Evolutionary conservation across 768 basidiomycete species (phyloP).

Genomic region (Leucosporidium scottii): DNA sequence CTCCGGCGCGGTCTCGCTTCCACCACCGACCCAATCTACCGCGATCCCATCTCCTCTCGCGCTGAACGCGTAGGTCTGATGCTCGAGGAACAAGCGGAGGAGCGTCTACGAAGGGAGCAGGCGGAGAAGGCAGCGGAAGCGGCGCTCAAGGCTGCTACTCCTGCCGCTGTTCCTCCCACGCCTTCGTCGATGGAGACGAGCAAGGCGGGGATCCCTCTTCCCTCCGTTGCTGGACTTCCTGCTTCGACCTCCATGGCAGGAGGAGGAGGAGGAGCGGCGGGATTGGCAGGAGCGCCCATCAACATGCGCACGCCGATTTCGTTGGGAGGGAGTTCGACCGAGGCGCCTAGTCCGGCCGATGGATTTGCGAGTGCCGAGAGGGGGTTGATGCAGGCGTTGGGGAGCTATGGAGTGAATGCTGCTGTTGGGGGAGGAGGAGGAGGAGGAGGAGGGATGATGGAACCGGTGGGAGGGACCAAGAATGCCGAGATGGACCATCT

Average conservation of each 20-base stretch:
- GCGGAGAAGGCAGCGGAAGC: conserved; percentile 1
- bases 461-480: not conserved
- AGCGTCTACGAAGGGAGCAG: not conserved
- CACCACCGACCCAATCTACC: not conserved
- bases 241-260: too few species aligned
- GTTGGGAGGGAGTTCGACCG: conserved; percentile 23
- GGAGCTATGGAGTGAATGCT: not conserved
- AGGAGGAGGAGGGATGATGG: not conserved
- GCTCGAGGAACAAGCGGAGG: not conserved
- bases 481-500: conserved; percentile 5
- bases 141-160: not conserved
- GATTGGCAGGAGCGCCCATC: conserved; percentile 15
- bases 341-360: conserved; percentile 28
- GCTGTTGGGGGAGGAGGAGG: not conserved
- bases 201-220: not conserved
- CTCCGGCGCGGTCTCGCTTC: not conserved
- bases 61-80: conserved; percentile 10
- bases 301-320: conserved; percentile 32
- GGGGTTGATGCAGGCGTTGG: not conserved
- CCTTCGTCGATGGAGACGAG: not conserved
- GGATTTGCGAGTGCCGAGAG: not conserved
- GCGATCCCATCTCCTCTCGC: not conserved
- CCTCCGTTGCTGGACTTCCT: too few species aligned
- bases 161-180: not conserved
- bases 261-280: too few species aligned